phyloP scores from a whole-genome alignment of 306 rosid genomes.

The Sphenostylis stenocarpa region DNA sequence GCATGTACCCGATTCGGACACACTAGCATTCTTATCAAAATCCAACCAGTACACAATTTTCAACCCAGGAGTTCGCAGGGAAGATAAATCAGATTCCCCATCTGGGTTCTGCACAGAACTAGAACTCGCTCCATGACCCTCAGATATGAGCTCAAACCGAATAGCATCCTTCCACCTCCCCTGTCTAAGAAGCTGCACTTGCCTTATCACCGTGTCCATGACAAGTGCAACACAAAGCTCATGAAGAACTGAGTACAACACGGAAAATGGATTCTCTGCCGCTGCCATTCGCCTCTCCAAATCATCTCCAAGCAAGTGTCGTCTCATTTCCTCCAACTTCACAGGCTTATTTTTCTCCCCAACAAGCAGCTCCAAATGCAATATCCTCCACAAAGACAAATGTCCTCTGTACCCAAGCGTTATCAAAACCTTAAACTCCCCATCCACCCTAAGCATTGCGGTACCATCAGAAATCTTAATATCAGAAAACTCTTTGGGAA shows the following conservation, averaged over 20 bases:
- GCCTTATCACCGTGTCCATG: constrained; percentile 92
- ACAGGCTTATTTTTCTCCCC: constrained; percentile 75
- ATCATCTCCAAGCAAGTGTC: constrained; percentile 85
- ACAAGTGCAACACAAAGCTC: constrained; percentile 89
- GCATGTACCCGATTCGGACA: constrained; percentile 64
- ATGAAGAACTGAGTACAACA: constrained; percentile 80
- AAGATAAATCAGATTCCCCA: constrained; percentile 79
- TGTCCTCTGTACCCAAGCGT: constrained; percentile 98
- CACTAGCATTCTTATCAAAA: constrained; percentile 69
- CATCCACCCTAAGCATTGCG: constrained; percentile 73
- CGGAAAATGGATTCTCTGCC: constrained; percentile 77
- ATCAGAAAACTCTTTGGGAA: constrained; percentile 83
- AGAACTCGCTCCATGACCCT: constrained; percentile 70
- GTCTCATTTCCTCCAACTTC: constrained; percentile 66
- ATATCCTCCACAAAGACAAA: constrained; percentile 95
- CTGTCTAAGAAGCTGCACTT: constrained; percentile 84
- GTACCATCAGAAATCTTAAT: constrained; percentile 81
- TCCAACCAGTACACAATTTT: constrained; percentile 94
- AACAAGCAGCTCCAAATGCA: constrained; percentile 93
- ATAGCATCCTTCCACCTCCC: constrained; percentile 98
- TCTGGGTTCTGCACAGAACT: constrained; percentile 74
- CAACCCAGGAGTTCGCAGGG: constrained; percentile 83
- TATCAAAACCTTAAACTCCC: constrained; percentile 86
- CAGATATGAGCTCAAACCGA: constrained; percentile 86
- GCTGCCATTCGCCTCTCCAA: constrained; percentile 98